Base-by-base conservation (phyloP, 2,329 filamentous ascomycete species). In the Botryotinia calthae region DNA sequence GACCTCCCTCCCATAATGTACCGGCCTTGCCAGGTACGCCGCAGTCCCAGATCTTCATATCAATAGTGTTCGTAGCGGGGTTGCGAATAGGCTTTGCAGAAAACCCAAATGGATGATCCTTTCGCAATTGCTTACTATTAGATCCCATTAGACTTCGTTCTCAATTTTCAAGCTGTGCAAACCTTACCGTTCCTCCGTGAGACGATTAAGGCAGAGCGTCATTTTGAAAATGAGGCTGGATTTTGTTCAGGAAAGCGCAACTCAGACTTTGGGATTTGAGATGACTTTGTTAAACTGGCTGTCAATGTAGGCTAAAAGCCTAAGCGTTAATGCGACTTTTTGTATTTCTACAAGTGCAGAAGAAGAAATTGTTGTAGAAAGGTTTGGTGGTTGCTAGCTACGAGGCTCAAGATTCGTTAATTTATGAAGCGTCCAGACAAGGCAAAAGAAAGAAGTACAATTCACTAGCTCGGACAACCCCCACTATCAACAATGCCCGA, bases 51-150 rank as follows among this genome's bases (percentile, higher is more conserved):
- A 90, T 89, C 87, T 98, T 97, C 76, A 99, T 86, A 81, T 99
- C 96, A 70, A 98, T 87, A 1, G 94, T 89, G 72, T 94, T 95
- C 77, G 93, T 88, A 28, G 90, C 83, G 31, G 70, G 70, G 75
- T 90, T 95, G 78, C 95, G 92, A 75, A 91, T 86, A 20, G 97
- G 96, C 81, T 95, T 93, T 37, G 96, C 96, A 82, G 93, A 97
- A 85, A 99, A 99, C 75, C 96, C 96, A 80, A 99, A 99, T 0
- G 97, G 97, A 80, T 99, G 96, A 79, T 99, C 95, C 81, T 91
- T 91, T 77, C 96, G 91, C 96, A 96, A 99, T 84, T 97, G 94
- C 85, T 97, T 98, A n/a, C 72, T 73, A 31, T 58, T 58, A 44
- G 8, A 40, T 18, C 14, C 20, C 40, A 34, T 73, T 71, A 73